Evolutionary conservation across 768 basidiomycete genomes (phyloP).

Genomic region (Suillus spraguei): DNA sequence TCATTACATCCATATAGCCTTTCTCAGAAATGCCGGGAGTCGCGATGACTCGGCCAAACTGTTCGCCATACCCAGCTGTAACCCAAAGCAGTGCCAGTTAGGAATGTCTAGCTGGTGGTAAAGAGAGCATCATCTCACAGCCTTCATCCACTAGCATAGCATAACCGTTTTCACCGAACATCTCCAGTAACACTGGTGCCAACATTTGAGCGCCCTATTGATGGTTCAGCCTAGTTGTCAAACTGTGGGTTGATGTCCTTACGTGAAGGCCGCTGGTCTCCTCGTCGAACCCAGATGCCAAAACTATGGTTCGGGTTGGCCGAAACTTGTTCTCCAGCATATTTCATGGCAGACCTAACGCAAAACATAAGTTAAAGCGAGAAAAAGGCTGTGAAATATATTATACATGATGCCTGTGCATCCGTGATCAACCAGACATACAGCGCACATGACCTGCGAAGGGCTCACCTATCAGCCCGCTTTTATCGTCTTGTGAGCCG

Average conservation of each 20-base stretch:
- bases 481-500: slow-evolving; percentile 61
- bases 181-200: slow-evolving; percentile 48
- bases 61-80: slow-evolving; percentile 51
- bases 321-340: slow-evolving; percentile 63
- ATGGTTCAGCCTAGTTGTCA: not conserved
- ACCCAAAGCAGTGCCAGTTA: slow-evolving; percentile 13
- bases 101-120: not conserved
- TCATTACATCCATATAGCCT: slow-evolving; percentile 62
- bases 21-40: slow-evolving; percentile 72
- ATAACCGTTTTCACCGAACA: slow-evolving; percentile 73
- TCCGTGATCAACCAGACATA: not conserved
- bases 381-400: slow-evolving; percentile 1
- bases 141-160: slow-evolving; percentile 90
- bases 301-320: slow-evolving; percentile 63
- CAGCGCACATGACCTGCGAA: not conserved
- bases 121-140: slow-evolving; percentile 43
- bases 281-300: slow-evolving; percentile 79
- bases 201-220: slow-evolving; percentile 57
- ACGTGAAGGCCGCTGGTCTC: slow-evolving; percentile 59
- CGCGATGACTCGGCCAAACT: slow-evolving; percentile 58
- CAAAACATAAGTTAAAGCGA: slow-evolving; percentile 3
- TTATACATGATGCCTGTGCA: slow-evolving; percentile 49
- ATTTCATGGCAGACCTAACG: slow-evolving; percentile 53
- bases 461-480: slow-evolving; percentile 51
- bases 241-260: slow-evolving; percentile 11